A percentile compares a stretch with the other conserved stretches of the same genome.
Evolutionary conservation across 1,139 yeast species (phyloP).

Genomic region (Kodamaea fungicola): DNA sequence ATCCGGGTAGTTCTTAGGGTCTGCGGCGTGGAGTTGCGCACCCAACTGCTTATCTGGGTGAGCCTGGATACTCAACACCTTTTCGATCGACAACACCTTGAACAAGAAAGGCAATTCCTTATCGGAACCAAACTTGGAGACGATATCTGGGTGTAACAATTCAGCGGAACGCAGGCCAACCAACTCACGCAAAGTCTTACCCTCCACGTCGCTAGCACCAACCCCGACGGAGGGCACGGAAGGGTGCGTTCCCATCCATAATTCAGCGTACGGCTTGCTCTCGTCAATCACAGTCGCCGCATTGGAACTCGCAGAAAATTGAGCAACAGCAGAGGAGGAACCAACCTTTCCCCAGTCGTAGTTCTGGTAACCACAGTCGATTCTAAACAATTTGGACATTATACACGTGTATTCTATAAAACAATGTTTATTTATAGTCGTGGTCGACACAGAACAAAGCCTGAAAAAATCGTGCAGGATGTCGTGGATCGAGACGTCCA

Average conservation of each 20-base stretch:
- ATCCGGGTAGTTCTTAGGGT: slow-evolving; percentile 95
- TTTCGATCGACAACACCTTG: slow-evolving; percentile 87
- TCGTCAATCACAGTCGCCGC: slow-evolving; percentile 61
- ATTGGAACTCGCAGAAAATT: slow-evolving; percentile 71
- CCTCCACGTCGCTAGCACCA: slow-evolving; percentile 26
- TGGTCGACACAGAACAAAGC: not conserved
- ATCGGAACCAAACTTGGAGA: slow-evolving; percentile 61
- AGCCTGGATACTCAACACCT: slow-evolving; percentile 93
- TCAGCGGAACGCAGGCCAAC: slow-evolving; percentile 58
- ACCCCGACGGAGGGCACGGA: slow-evolving; percentile 77
- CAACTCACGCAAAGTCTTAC: slow-evolving; percentile 60
- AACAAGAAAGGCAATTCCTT: slow-evolving; percentile 86
- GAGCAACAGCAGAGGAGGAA: slow-evolving; percentile 80
- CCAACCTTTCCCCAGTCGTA: slow-evolving; percentile 91
- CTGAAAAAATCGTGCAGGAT: slow-evolving; percentile 1
- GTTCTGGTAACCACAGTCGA: slow-evolving; percentile 61
- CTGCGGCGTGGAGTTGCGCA: slow-evolving; percentile 66
- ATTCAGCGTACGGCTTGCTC: slow-evolving; percentile 77
- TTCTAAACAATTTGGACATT: slow-evolving; percentile 32
- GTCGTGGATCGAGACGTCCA: slow-evolving; percentile 42
- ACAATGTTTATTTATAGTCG: not conserved
- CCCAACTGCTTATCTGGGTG: slow-evolving; percentile 93
- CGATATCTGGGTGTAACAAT: slow-evolving; percentile 55
- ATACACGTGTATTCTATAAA: not conserved
- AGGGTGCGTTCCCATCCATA: slow-evolving; percentile 99